A percentile compares a stretch with the other conserved stretches of the same genome.
These are phyloP conservation scores for Cercophora scortea DNA, from an alignment of 495 filamentous ascomycete genomes.

Conservation along the genomic window DNA sequence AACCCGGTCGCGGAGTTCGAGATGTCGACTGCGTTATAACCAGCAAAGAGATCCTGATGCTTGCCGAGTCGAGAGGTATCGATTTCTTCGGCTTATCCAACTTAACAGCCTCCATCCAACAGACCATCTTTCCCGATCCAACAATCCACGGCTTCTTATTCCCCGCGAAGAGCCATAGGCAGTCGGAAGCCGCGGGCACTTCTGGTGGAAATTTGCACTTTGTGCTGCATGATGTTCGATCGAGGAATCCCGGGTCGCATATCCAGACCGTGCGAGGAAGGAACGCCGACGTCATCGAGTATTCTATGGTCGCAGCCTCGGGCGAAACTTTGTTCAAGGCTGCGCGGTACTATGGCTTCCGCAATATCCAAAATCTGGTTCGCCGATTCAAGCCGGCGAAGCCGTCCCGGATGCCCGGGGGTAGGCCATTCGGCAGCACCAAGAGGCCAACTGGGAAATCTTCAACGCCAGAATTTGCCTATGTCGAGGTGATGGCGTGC, in stretches of 20 bases:
- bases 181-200: conserved; percentile 49
- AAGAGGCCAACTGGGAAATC: conserved; percentile 38
- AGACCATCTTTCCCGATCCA: conserved; percentile 57
- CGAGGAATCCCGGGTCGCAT: conserved; percentile 57
- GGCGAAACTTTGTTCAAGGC: conserved; percentile 63
- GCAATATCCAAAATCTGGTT: conserved; percentile 96
- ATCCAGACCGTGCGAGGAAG: conserved; percentile 67
- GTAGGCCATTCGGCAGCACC: conserved; percentile 39
- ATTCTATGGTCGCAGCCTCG: conserved; percentile 47
- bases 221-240: conserved; percentile 64
- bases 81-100: conserved; percentile 62
- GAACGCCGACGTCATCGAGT: conserved; percentile 86
- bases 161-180: conserved; percentile 23
- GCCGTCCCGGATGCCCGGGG: conserved; percentile 68
- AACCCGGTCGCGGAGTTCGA: conserved; percentile 50
- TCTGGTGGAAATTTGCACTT: conserved; percentile 86
- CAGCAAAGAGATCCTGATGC: conserved; percentile 79
- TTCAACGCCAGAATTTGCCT: conserved; percentile 58
- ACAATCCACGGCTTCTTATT: conserved; percentile 66
- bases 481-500: conserved; percentile 98
- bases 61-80: conserved; percentile 70
- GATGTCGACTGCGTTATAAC: conserved; percentile 99
- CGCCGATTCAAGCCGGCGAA: conserved; percentile 75
- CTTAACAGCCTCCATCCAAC: conserved; percentile 31
- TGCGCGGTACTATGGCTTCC: conserved; percentile 90